A percentile compares a stretch with the other conserved stretches of the same genome.
These are phyloP conservation scores for Candida succiphila DNA, from an alignment of 805 yeast species.

Conservation along the genomic window DNA sequence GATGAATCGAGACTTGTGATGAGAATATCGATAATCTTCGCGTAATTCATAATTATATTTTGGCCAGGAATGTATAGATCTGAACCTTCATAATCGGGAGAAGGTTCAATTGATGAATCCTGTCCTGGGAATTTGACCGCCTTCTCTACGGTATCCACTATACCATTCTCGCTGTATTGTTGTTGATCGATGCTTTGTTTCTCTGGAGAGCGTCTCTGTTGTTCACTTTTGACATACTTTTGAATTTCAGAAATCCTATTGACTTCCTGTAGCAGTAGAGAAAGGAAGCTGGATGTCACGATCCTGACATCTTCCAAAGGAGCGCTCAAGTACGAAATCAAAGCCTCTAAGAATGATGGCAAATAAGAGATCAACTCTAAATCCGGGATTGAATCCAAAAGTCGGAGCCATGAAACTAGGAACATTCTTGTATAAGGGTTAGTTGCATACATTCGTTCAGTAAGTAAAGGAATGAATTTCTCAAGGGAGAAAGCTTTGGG, in stretches of 20 bases:
- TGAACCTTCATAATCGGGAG: constrained; percentile 27
- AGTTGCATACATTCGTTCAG: constrained; percentile 84
- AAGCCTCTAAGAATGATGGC: constrained; percentile 82
- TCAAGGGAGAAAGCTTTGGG: constrained; percentile 70
- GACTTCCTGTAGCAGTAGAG: constrained; percentile 70
- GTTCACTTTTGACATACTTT: constrained; percentile 29
- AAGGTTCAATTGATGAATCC: constrained; percentile 3
- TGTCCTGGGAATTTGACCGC: constrained; percentile 1
- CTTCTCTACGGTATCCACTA: neutral
- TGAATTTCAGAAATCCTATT: constrained; percentile 66
- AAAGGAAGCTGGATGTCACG: constrained; percentile 72
- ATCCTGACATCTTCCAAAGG: constrained; percentile 80
- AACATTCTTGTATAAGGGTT: constrained; percentile 91
- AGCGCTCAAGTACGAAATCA: constrained; percentile 71
- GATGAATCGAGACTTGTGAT: constrained; percentile 71
- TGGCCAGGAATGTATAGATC: constrained; percentile 65
- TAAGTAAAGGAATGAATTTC: constrained; percentile 81
- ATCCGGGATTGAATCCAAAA: constrained; percentile 90
- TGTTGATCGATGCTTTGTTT: neutral
- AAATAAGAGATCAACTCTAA: constrained; percentile 77
- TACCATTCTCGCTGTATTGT: too few species aligned
- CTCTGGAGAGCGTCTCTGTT: constrained; percentile 8
- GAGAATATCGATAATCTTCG: constrained; percentile 70
- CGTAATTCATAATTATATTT: constrained; percentile 71
- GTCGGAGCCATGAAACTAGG: constrained; percentile 85